These are phyloP conservation scores for Xanthoparmelia taractica DNA, from an alignment of 495 filamentous ascomycete species.

Conservation along the genomic window DNA sequence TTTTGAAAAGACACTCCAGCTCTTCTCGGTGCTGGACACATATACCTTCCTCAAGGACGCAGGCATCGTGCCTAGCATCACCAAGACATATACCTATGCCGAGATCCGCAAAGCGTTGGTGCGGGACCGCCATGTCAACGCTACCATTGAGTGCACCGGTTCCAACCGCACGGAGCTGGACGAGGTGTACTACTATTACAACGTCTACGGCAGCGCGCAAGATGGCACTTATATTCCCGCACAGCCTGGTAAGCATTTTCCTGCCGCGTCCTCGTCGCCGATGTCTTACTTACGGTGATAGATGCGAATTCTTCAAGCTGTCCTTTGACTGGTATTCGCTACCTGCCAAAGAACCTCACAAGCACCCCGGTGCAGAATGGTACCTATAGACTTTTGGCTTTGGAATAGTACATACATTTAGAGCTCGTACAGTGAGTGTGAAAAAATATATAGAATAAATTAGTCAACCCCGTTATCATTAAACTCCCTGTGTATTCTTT, in stretches of 20 bases:
- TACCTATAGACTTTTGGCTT: not conserved
- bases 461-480: too few relatives aligned
- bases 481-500: too few relatives aligned
- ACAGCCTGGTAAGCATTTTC: conserved; percentile 37
- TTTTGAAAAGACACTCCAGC: conserved; percentile 49
- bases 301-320: conserved; percentile 42
- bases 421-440: too few relatives aligned
- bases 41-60: conserved; percentile 39
- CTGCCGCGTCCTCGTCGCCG: not conserved
- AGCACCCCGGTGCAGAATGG: conserved; percentile 3
- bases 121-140: conserved; percentile 48
- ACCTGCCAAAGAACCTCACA: conserved; percentile 50
- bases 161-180: conserved; percentile 46
- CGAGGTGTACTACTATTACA: conserved; percentile 78
- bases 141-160: conserved; percentile 57
- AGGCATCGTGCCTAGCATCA: conserved; percentile 42
- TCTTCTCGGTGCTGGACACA: conserved; percentile 40
- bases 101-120: conserved; percentile 57
- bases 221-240: conserved; percentile 65
- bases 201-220: conserved; percentile 67
- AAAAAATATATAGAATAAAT: too few relatives aligned
- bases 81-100: conserved; percentile 47
- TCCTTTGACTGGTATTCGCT: conserved; percentile 52
- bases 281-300: not conserved
- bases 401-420: too few relatives aligned